Evolutionary conservation across 78 protist genomes (phyloP), one percentile per base, ranked within the genome.

Genomic region (Tieghemostelium lacteum): DNA sequence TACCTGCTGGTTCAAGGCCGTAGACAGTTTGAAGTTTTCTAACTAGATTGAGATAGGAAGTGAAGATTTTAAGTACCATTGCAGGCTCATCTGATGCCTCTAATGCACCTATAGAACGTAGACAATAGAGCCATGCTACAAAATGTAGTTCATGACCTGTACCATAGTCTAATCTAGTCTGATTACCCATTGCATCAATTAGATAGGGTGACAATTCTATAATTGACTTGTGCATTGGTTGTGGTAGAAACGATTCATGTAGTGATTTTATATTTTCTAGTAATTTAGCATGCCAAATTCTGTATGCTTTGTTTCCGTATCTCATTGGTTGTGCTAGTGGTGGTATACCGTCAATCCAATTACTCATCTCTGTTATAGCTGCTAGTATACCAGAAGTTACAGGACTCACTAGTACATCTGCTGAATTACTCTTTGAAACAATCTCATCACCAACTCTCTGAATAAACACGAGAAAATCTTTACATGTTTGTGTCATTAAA

Each of bases 1-100:
- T 76, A 20, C 99, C 99, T 0, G 99, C 99, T 0, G 99, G 99
- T 67, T 98, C 99, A 0, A 98, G 61, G 49, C 62, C 45, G 87
- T 98, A 98, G 31, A 77, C 61, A 33, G 19, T 52, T 64, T 96
- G 98, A 28, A 98, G 62, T 42, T 40, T 28, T 3, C 97, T 85
- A 86, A 88, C 65, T 1, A 98, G 31, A 26, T 49, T n/a, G 34
- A 97, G 24, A 50, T 69, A 71, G 39, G 66, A 4, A 0, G 71
- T 36, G 52, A 91, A 93, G 14, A 92, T 91, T 2, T 72, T 75
- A 28, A 92, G 45, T 19, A 73, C 94, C 0, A 64, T 26, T 1
- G 88, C 93, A 4, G n/a, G n/a, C n/a, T 63, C 70, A 76, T 92
- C 97, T 2, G 37, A 52, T 0, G 17, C 14, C 31, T 17, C 31